A percentile compares a stretch with the other conserved stretches of the same genome.
phyloP scores from a whole-genome alignment of 495 filamentous ascomycete species.

The Viridothelium virens region DNA sequence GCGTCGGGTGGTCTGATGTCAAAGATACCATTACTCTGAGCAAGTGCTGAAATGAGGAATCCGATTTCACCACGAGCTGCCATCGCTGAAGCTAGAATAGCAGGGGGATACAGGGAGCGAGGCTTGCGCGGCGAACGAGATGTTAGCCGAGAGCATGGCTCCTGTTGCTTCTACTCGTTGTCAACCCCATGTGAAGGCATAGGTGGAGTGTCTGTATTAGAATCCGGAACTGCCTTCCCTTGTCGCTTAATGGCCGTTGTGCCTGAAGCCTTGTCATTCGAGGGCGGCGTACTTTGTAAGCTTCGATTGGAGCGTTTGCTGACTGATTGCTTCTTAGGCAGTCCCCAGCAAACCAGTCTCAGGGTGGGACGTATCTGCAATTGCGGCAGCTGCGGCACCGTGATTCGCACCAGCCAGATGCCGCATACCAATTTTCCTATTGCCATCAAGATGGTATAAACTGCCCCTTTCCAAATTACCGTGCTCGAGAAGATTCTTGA shows the following conservation, averaged over 20 bases:
- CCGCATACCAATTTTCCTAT: conserved; percentile 58
- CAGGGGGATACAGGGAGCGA: conserved; percentile 51
- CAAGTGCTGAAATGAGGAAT: conserved; percentile 65
- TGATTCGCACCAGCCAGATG: conserved; percentile 53
- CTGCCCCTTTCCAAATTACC: conserved; percentile 63
- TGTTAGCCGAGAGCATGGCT: background rate
- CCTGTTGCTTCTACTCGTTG: background rate
- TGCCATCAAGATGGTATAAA: conserved; percentile 64
- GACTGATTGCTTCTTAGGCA: too few species aligned
- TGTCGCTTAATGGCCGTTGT: background rate
- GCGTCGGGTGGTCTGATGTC: background rate
- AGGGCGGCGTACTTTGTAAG: background rate
- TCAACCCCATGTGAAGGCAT: background rate
- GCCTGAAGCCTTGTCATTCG: too few species aligned
- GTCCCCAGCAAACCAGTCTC: too few species aligned
- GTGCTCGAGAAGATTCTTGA: conserved; percentile 55
- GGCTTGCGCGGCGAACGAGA: conserved; percentile 34
- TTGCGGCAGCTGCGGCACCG: background rate
- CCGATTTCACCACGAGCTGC: conserved; percentile 72
- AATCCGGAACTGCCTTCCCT: background rate
- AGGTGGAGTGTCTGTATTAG: background rate
- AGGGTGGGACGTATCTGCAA: too few species aligned
- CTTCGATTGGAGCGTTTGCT: too few species aligned
- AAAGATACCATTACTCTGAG: conserved; percentile 54
- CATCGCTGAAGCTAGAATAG: conserved; percentile 58